phyloP scores from a whole-genome alignment of 2,329 filamentous ascomycete species.

The Basipetospora sp. region DNA sequence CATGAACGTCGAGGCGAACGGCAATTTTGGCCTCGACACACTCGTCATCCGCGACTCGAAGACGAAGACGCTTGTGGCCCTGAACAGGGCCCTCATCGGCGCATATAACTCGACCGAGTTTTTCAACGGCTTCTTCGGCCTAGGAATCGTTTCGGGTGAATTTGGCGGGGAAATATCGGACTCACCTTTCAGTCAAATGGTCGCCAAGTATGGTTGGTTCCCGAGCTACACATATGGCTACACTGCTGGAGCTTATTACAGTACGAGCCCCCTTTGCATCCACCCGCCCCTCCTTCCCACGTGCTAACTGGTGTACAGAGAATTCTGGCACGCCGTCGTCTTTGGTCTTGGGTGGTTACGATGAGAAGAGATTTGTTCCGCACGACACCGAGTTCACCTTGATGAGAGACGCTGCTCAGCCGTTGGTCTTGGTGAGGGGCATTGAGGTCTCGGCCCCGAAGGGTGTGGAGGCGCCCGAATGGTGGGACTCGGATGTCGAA shows the following conservation, averaged over 20 bases:
- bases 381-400: conserved; percentile 47
- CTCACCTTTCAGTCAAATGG: conserved; percentile 39
- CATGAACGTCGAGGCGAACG: conserved; percentile 45
- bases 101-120: conserved; percentile 41
- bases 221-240: conserved; percentile 63
- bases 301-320: conserved; percentile 14
- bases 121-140: conserved; percentile 39
- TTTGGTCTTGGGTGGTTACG: conserved; percentile 55
- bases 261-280: conserved; percentile 26
- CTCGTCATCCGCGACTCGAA: conserved; percentile 27
- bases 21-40: conserved; percentile 46
- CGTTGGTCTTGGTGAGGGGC: conserved; percentile 45
- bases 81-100: conserved; percentile 33
- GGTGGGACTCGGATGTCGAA: conserved; percentile 25
- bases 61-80: conserved; percentile 22
- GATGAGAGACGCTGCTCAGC: conserved; percentile 38
- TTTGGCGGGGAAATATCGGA: conserved; percentile 35
- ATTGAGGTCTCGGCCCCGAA: conserved; percentile 27
- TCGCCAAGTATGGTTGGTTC: conserved; percentile 44
- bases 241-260: conserved; percentile 60
- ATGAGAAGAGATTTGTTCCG: conserved; percentile 43
- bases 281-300: too few relatives aligned
- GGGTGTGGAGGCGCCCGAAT: conserved; percentile 15
- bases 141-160: conserved; percentile 39
- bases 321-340: conserved; percentile 34